Evolutionary conservation across 352 stramenopile species (phyloP).

Genomic region (Globisporangium nunn): DNA sequence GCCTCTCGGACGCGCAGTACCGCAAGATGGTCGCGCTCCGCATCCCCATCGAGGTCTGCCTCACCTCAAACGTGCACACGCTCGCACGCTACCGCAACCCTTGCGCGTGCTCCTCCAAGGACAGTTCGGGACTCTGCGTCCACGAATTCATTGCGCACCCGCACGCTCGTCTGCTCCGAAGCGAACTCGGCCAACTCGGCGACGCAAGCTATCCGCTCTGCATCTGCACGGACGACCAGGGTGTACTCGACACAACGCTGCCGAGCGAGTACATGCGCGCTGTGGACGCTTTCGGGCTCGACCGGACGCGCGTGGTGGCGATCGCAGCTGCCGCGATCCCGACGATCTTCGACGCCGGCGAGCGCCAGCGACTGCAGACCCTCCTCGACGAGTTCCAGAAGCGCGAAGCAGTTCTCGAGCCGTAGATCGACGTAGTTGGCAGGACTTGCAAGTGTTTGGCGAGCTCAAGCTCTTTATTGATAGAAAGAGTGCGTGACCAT

Average conservation of each 20-base stretch:
- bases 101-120: constrained; percentile 30
- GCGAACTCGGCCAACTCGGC: constrained; percentile 9
- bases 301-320: constrained; percentile 25
- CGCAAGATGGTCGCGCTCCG: constrained; percentile 46
- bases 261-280: constrained; percentile 86
- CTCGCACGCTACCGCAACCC: constrained; percentile 65
- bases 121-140: constrained; percentile 42
- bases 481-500: too few relatives aligned
- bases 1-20: constrained; percentile 68
- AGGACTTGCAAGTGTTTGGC: too few relatives aligned
- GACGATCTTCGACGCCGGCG: constrained; percentile 52
- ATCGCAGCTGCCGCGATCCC: constrained; percentile 40
- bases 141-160: constrained; percentile 79
- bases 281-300: constrained; percentile 65
- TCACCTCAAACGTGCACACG: constrained; percentile 93
- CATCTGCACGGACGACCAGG: constrained; percentile 91
- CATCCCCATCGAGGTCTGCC: constrained; percentile 91
- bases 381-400: constrained; percentile 19
- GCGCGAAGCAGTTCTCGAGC: neutral
- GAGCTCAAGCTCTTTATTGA: too few relatives aligned
- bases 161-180: constrained; percentile 49
- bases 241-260: constrained; percentile 87
- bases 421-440: neutral
- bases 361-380: constrained; percentile 19
- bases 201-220: constrained; percentile 64